These are phyloP conservation scores for Diaporthe sp. DNA, from an alignment of 2,329 filamentous ascomycete species.

Conservation along the genomic window DNA sequence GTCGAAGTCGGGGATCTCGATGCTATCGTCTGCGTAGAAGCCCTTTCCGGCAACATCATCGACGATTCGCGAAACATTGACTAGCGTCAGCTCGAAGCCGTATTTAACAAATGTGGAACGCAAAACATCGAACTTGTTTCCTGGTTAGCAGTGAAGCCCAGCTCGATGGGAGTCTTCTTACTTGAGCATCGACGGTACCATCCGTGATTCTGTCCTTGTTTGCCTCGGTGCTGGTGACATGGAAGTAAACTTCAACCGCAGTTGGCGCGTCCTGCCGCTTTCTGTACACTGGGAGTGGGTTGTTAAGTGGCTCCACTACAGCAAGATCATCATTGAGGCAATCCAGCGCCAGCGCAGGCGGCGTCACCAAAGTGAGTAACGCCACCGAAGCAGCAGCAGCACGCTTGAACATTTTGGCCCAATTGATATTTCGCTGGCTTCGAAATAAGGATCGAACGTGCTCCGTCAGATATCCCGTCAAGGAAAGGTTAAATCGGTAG, in stretches of 20 bases:
- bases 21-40: constrained; percentile 3
- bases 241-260: constrained; percentile 24
- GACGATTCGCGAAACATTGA: constrained; percentile 15
- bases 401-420: background rate
- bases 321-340: constrained; percentile 17
- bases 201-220: constrained; percentile 22
- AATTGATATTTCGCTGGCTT: background rate
- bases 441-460: background rate
- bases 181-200: constrained; percentile 3
- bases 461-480: background rate
- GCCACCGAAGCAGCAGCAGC: background rate
- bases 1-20: constrained; percentile 7
- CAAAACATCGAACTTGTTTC: background rate
- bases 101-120: background rate
- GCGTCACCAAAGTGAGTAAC: background rate
- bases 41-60: constrained; percentile 13
- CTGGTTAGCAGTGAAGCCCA: background rate
- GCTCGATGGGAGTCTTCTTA: background rate
- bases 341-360: background rate
- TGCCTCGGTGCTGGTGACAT: constrained; percentile 18
- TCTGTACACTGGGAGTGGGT: background rate
- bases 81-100: constrained; percentile 2
- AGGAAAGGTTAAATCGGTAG: background rate
- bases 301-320: background rate
- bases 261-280: constrained; percentile 6